Evolutionary conservation across 805 yeast species (phyloP), one percentile per base, ranked within the genome.

Genomic region (Komagataella ulmi): DNA sequence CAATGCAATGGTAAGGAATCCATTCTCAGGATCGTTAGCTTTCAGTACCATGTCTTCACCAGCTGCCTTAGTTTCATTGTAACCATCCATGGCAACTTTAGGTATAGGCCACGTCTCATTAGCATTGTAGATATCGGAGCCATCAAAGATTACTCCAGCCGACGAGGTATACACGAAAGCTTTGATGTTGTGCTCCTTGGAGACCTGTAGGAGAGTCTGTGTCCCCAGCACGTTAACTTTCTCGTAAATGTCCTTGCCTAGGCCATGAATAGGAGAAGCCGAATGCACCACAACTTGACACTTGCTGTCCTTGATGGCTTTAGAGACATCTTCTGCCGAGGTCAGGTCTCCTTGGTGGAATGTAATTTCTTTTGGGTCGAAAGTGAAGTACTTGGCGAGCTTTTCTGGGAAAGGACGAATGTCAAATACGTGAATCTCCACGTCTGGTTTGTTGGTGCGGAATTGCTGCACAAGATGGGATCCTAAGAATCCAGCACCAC

Each of bases 81-180:
- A 93, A 1, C 95, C 95, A 65, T 93, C 99, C 97, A 93, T 89
- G 56, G 95, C 93, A 47, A 80, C 77, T 48, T 77, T 80, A 1
- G 98, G 97, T 56, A 87, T 88, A 18, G 98, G 98, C 86, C 90
- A 85, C 14, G 84, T 69, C 70, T 93, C 99, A 66, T 91, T 93
- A 2, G 95, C 99, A 62, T 95, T 93, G 59, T 77, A 79, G 51
- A 93, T 74, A 61, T 91, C 96, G 54, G 80, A 84, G n/a, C 99
- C 99, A 64, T 91, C 87, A 72, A 93, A 93, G 36, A 90, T 85
- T 24, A 93, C 99, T 57, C 99, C 97, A 0, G 99, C 98, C 2
- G 97, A 88, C 0, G 97, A 90, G 1, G 99, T 93, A 69, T 90
- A 93, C 2, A 93, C 95, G 44, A 93, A 71, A 0, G 90, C 91